Evolutionary conservation across 2,329 filamentous ascomycete species (phyloP), one percentile per base, ranked within the genome.

Genomic region (Aquanectria penicillioides): DNA sequence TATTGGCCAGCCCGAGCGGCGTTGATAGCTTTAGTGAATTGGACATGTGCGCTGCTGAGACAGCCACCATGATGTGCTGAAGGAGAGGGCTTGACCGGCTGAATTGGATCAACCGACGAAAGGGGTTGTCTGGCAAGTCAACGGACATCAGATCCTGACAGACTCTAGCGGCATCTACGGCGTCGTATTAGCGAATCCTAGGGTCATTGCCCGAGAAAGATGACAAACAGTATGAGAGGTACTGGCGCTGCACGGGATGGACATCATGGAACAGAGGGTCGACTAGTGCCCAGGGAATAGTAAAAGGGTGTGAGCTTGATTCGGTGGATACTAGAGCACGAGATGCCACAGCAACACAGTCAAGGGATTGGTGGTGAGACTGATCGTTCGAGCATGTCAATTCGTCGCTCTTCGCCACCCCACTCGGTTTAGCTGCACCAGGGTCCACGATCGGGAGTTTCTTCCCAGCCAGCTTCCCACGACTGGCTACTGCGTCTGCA

Each of bases 141-240:
- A 76, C 71, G 9, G 78, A 77, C 36, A 83, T 79, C 7, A 86
- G 74, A 64, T 86, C 83, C 62, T 76, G 77, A 68, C 83, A 86
- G 40, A 87, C 73, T 22, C 80, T 70, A 22, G 67, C 73, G 37
- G 80, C 69, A 71, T 83, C 79, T 84, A n/a, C n/a, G n/a, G 25
- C 29, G 22, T 15, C 23, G 34, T 34, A 28, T 68, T 22, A 67
- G 57, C 44, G 48, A 47, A 11, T 20, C 17, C 15, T 28, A 38
- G n/a, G n/a, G 11, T 28, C 17, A 36, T 20, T n/a, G 13, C 28
- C n/a, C 15, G 36, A 6, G 9, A 6, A 15, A 23, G 20, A 2
- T 11, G 13, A 65, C 69, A 47, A 71, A 78, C 77, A 79, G 46
- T 79, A 79, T 13, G 73, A 73, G 12, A 79, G 67, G 52, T 78